These are phyloP conservation scores for Diutina scorzettiae DNA, from an alignment of 1,139 yeast species.

Conservation along the genomic window DNA sequence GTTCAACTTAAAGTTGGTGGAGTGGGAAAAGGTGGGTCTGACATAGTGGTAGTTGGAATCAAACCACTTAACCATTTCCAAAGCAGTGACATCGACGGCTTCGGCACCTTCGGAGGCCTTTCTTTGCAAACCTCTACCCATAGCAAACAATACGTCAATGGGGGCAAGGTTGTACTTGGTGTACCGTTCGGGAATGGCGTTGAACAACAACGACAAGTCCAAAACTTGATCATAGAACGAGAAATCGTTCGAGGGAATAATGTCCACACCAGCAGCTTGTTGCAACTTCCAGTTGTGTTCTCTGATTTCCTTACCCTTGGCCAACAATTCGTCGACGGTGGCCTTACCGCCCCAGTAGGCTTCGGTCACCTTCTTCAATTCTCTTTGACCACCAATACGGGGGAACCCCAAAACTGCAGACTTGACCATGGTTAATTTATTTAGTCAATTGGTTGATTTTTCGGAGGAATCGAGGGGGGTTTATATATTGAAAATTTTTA, in stretches of 20 bases:
- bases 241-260: conserved; percentile 96
- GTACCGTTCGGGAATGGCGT: conserved; percentile 95
- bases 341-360: conserved; percentile 97
- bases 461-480: not conserved
- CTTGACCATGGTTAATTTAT: conserved; percentile 53
- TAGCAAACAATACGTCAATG: conserved; percentile 90
- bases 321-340: conserved; percentile 72
- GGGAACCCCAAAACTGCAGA: conserved; percentile 98
- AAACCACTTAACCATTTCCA: conserved; percentile 99
- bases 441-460: conserved; percentile 1
- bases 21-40: conserved; percentile 96
- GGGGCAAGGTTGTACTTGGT: conserved; percentile 81
- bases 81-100: conserved; percentile 96
- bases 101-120: conserved; percentile 77
- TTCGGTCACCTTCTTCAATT: conserved; percentile 96
- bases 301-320: conserved; percentile 92
- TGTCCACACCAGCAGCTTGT: conserved; percentile 92
- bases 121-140: conserved; percentile 99
- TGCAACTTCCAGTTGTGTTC: conserved; percentile 96
- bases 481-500: not conserved
- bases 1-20: conserved; percentile 86
- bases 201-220: conserved; percentile 85
- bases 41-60: conserved; percentile 99
- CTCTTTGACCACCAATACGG: conserved; percentile 98
- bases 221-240: conserved; percentile 96